Base-by-base conservation (phyloP, 352 stramenopile species). In the Globisporangium paddicum region DNA sequence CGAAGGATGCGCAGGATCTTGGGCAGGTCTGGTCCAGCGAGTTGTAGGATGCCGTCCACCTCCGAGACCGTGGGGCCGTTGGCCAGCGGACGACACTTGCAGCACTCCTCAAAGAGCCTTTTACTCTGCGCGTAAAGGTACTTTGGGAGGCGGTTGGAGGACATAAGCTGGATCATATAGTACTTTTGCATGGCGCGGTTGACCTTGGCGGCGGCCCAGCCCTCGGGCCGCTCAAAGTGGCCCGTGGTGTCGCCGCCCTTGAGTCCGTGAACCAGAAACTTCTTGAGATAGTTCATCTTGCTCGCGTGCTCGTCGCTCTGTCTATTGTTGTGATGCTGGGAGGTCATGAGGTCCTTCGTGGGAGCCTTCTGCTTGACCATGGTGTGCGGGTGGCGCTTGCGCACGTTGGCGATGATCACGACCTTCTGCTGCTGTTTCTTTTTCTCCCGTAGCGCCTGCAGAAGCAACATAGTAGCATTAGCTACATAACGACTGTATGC, bases 41-140 rank as follows among this genome's bases (percentile, higher is more conserved):
- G 65, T n/a, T 79, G 71, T 7, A 86, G 70, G 3, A 89, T 69
- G 0, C 83, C 79, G 25, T 79, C 80, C n/a, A 83, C 69, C 4
- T 14, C 25, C 1, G 72, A 88, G 28, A 70, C 69, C 5, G 61
- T 71, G 0, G 79, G 77, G 0, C 83, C 81, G 38, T 79, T 70
- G 3, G 77, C 66, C 5, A 91, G 65, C 11, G 77, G 79, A 1
- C 62, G 72, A 35, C 81, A 90, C 60, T 82, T 79, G 56, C 81
- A 86, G 57, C 83, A 93, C 58, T 93, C 81, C 8, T 90, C 77
- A 52, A 87, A 93, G 3, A 93, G 67, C 23, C 75, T 74, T 53
- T 89, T 91, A 62, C 73, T 85, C 57, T 89, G 81, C 40, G 68
- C 56, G 5, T 60, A 64, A 0, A 88, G 65, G 51, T 86, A 73